Evolutionary conservation across 1,284 basidiomycete species (phyloP).

Genomic region (Boletellus deceptivus): DNA sequence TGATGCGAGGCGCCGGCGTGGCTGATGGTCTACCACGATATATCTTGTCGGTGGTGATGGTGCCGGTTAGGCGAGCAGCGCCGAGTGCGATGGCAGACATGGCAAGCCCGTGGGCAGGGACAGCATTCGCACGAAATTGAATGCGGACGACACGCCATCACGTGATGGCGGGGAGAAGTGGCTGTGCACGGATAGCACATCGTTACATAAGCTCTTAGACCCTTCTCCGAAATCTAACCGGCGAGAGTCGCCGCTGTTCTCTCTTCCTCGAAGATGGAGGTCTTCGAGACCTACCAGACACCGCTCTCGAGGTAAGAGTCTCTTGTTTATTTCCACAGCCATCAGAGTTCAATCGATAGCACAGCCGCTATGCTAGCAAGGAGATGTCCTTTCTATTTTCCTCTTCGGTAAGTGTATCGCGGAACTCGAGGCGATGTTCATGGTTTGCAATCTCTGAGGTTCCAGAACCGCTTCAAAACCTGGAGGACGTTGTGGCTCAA

Average conservation of each 20-base stretch:
- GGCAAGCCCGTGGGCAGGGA: no score
- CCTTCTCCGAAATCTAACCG: background rate
- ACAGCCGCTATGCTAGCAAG: slow-evolving; percentile 96
- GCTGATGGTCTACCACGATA: no score
- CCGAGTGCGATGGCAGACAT: no score
- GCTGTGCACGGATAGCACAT: no score
- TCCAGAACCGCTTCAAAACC: slow-evolving; percentile 92
- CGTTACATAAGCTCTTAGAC: no score
- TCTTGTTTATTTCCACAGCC: background rate
- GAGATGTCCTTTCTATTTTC: slow-evolving; percentile 99
- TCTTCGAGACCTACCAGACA: slow-evolving; percentile 69
- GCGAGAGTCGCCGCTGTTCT: background rate
- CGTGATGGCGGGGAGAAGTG: no score
- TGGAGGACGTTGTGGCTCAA: slow-evolving; percentile 97
- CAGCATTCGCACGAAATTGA: no score
- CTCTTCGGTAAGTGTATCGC: slow-evolving; percentile 57
- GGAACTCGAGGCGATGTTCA: background rate
- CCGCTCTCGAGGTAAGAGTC: slow-evolving; percentile 64
- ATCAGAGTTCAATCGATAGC: slow-evolving; percentile 14
- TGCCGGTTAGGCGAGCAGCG: no score
- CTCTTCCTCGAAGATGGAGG: slow-evolving; percentile 48
- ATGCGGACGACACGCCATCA: no score
- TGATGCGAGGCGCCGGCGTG: no score
- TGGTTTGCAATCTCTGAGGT: background rate
- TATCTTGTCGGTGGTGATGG: no score